Base-by-base conservation (phyloP, 495 filamentous ascomycete species). In the Apodospora peruviana region DNA sequence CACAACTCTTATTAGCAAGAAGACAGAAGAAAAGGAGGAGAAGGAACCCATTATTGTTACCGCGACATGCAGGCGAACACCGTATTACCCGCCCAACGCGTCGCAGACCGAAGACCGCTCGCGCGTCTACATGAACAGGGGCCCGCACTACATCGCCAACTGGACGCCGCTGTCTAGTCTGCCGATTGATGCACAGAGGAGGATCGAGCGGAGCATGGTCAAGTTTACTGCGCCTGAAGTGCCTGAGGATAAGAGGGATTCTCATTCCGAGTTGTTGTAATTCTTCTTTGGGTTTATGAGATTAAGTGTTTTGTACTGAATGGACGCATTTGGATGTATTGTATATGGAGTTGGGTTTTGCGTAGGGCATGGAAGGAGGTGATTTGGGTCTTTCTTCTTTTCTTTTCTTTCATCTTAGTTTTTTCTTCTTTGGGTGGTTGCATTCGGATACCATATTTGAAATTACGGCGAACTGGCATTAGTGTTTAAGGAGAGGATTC, bases 21-120 rank as follows among this genome's bases (percentile, higher is more conserved):
- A 32, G 27, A 32, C 14, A 14, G 7, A 7, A 7, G 27, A 32
- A 32, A 32, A 7, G 27, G 14, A 32, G 27, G 3, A 5, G 43
- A 4, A 4, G 24, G n/a, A 34, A n/a, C 23, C 50, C 5, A 20
- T 51, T 34, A n/a, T 32, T 32, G 27, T 7, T 7, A 32, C 27
- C 51, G 8, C 44, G 40, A 5, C 46, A 1, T 42, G 37, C 22
- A 45, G 55, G 3, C 25, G 48, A 8, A 58, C 58, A 5, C 51
- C 58, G 4, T 61, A 61, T 12, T 61, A 61, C 38, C 58, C 58
- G 34, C 58, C 58, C 2, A 61, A 61, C 23, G n/a, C 47, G n/a
- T 61, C 58, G 10, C 40, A 48, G 5, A 55, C 38, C 9, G 42
- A 20, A 1, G 51, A 61, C 25, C 43, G 47, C 29, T 41, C 47